Evolutionary conservation across 768 basidiomycete genomes (phyloP), one percentile per base, ranked within the genome.

Genomic region (Rossbeevera mucosa): DNA sequence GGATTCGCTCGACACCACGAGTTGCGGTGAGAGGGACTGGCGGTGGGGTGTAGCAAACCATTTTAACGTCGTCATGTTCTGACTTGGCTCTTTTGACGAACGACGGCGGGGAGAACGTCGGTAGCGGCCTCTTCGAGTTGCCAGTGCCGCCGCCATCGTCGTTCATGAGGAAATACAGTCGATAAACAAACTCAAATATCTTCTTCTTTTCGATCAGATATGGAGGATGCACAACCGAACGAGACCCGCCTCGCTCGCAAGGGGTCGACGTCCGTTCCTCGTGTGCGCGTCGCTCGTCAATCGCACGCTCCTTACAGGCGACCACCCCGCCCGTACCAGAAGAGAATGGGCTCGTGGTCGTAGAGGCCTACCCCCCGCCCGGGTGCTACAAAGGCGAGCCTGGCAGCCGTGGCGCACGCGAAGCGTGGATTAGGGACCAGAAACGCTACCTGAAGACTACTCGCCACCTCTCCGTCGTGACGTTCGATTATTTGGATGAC

Each of bases 181-280:
- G 1, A n/a, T 38, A 66, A 70, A 70, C 48, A 70, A 45, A 12
- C 50, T 57, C 50, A 63, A 64, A 59, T 38, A 38, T 38, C 5
- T 18, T 9, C 43, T 5, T 36, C 29, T 40, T 4, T 36, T 44
- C 31, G 42, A 22, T 13, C 38, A 8, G 24, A 41, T 13, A 58
- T 65, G 64, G 74, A 76, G 53, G 74, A 75, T 54, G 53, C 55
- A 2, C 74, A 76, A 47, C 72, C 72, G 18, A 74, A 75, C 54
- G 72, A 74, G 54, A 52, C 64, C 5, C 71, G 71, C 43, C 59
- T 68, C 48, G 50, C 64, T 24, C 67, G 69, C 36, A 74, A 74
- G 50, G 72, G 73, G 0, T 59, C 48, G 7, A 41, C 62, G 0
- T 20, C 31, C 14, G 49, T 74, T 3, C 74, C 72, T 4, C 58